Evolutionary conservation across 1,284 basidiomycete species (phyloP).

Genomic region (Leccinum subatratum): DNA sequence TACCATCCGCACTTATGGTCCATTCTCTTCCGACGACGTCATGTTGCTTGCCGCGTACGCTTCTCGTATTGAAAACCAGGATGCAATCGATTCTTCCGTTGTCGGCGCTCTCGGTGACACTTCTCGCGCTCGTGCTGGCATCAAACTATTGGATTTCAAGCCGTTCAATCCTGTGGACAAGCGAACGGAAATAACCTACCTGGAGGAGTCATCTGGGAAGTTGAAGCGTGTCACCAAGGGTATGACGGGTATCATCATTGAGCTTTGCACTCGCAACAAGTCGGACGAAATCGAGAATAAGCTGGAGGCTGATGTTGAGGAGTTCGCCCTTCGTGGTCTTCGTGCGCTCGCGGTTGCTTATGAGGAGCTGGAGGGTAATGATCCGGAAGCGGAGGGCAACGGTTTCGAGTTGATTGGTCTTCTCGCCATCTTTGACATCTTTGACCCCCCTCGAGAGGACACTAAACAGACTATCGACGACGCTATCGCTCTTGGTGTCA

Average conservation of each 20-base stretch:
- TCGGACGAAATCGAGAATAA: constrained; percentile 84
- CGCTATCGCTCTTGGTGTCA: constrained; percentile 91
- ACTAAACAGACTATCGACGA: constrained; percentile 99
- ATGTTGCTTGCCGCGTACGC: constrained; percentile 92
- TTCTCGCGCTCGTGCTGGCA: constrained; percentile 77
- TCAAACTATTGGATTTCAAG: constrained; percentile 97
- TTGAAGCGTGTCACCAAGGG: constrained; percentile 99
- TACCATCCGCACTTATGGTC: constrained; percentile 88
- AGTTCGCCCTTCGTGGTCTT: constrained; percentile 93
- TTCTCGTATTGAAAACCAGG: constrained; percentile 98
- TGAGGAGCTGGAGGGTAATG: constrained; percentile 85
- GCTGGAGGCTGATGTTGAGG: constrained; percentile 93
- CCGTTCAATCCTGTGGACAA: constrained; percentile 99
- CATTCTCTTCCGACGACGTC: constrained; percentile 85
- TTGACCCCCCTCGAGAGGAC: constrained; percentile 95
- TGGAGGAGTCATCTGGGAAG: constrained; percentile 87
- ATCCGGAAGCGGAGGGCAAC: constrained; percentile 80
- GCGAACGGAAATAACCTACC: constrained; percentile 98
- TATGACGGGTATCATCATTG: constrained; percentile 96
- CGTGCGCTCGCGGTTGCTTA: constrained; percentile 95
- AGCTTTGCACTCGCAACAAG: constrained; percentile 96
- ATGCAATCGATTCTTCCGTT: constrained; percentile 90
- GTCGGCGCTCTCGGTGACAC: constrained; percentile 76
- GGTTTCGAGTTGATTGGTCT: constrained; percentile 98
- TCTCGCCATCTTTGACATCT: constrained; percentile 97